Evolutionary conservation across 2,329 filamentous ascomycete species (phyloP), one percentile per base, ranked within the genome.

Genomic region (Pyrenochaeta sp.): DNA sequence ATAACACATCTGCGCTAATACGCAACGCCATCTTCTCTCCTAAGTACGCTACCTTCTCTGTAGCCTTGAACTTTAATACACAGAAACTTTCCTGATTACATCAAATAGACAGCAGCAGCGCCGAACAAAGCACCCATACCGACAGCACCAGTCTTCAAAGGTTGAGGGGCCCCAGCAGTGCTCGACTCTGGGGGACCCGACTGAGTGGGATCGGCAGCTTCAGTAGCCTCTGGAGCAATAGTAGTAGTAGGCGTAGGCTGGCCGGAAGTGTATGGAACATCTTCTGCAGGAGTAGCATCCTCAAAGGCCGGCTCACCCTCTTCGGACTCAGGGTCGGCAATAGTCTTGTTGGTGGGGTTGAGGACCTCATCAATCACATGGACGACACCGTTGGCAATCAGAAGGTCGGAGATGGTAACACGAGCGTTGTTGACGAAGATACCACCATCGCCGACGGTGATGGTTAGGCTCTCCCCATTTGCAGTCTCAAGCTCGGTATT

Each of bases 351-450:
- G 62, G 78, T 73, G 10, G 74, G 74, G 78, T 88, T 89, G 48
- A 90, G 78, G 37, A 89, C 86, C 64, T 80, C 79, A 67, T 90
- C 86, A 12, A 81, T 80, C 34, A 86, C 83, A 61, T 86, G 78
- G 4, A 83, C 71, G 10, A 83, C 80, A 69, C 81, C 81, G 54
- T 79, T 79, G 12, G 77, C 70, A 51, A 82, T 65, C 10, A 83
- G 69, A 24, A 82, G 65, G 52, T 83, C 77, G 1, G 79, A 65
- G 10, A 67, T 73, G 13, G 80, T 67, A 45, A 83, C 78, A 28
- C 71, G 65, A 12, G 81, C 81, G 42, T 66, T 67, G 72, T 83
- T 83, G 40, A 83, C 79, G 52, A 80, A 82, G 51, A 81, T 66
- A 3, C 67, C 64, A 5, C 71, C 71, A 22, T 71, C 55, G 34